Base-by-base conservation (phyloP, 805 yeast genomes). In the Candida vaughaniae region DNA sequence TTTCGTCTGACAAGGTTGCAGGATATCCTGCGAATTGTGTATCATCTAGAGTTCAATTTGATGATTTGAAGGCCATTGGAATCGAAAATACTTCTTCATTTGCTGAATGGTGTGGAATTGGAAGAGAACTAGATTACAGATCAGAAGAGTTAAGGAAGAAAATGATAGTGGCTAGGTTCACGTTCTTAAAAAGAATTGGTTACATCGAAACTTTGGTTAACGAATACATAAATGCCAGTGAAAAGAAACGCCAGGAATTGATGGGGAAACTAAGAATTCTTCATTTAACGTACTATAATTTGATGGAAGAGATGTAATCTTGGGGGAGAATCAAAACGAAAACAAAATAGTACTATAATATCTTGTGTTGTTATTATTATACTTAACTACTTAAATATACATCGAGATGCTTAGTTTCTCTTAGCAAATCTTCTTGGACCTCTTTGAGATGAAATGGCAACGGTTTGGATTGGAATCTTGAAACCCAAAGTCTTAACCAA, bases 401-500 rank as follows among this genome's bases (percentile, higher is more conserved):
- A 27, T 20, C 23, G 23, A 20, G 9, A 20, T 20, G 53, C 59
- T 69, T 83, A 84, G 77, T 74, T 77, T 85, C 95, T 85, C 80
- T 84, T 86, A 73, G 88, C 84, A 84, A 75, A 85, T 79, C 95
- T 85, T 83, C 91, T 85, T 71, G 80, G 75, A 58, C 78, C 80
- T 78, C 95, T 86, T 77, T 85, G 88, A 66, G 93, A 75, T 69
- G 95, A 84, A 64, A 88, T 85, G 60, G 86, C 74, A 67, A 83
- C 80, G 64, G 89, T 89, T 66, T 82, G 80, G 65, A 85, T 71
- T 70, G 95, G 95, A 63, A 88, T 78, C 63, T 64, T 64, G 82
- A 85, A 83, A 67, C 98, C 98, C 66, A 91, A 80, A 58, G 91
- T 67, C 79, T 89, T 87, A 66, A 91, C 89, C 75, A 91, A 80